Evolutionary conservation across 306 rosid genomes (phyloP).

Genomic region (Gastrolobium villosum): DNA sequence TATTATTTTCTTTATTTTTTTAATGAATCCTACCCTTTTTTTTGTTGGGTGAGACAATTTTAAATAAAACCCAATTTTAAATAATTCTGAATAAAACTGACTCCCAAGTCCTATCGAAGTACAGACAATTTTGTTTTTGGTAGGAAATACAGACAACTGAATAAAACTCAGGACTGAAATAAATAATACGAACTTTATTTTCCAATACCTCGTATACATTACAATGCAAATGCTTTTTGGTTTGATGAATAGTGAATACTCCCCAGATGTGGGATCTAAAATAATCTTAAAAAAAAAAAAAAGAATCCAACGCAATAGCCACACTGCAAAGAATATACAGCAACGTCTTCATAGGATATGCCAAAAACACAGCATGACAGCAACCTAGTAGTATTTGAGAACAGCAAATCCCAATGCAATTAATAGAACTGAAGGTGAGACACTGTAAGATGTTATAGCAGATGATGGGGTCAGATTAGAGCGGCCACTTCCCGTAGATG

Average conservation of each 20-base stretch:
- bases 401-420: slow-evolving; percentile 51
- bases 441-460: slow-evolving; percentile 50
- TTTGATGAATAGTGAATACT: slow-evolving; percentile 38
- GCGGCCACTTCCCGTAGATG: slow-evolving; percentile 65
- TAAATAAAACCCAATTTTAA: too few relatives aligned
- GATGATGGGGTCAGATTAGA: slow-evolving; percentile 71
- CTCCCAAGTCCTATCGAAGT: too few relatives aligned
- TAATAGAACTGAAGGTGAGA: slow-evolving; percentile 59
- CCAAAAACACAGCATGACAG: neutral
- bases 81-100: too few relatives aligned
- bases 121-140: too few relatives aligned
- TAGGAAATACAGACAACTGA: too few relatives aligned
- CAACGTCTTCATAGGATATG: neutral
- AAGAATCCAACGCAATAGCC: slow-evolving; percentile 23
- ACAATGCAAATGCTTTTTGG: slow-evolving; percentile 31
- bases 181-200: slow-evolving; percentile 21
- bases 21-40: too few relatives aligned
- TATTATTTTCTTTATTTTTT: too few relatives aligned
- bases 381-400: slow-evolving; percentile 57
- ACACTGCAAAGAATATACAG: slow-evolving; percentile 43
- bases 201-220: slow-evolving; percentile 10
- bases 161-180: too few relatives aligned
- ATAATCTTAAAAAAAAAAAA: neutral
- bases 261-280: slow-evolving; percentile 43
- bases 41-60: too few relatives aligned